A percentile compares a stretch with the other conserved stretches of the same genome.
phyloP scores from a whole-genome alignment of 208 protist genomes.

The Acanthamoeba lenticulata region DNA sequence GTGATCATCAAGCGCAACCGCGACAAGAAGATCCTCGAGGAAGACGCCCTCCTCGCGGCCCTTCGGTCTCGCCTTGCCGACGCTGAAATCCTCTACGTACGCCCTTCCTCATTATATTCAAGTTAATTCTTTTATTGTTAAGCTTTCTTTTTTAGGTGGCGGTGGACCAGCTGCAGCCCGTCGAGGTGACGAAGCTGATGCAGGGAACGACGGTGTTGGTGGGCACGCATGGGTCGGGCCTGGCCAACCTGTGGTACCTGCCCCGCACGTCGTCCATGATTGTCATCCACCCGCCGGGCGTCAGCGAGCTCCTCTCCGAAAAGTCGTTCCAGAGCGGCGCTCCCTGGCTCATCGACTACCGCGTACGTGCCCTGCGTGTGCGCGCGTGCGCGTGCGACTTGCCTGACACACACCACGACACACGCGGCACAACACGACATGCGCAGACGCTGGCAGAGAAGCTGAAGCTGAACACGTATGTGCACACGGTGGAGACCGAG shows the following conservation, averaged over 20 bases:
- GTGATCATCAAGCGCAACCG: neutral
- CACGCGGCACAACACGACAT: too few species aligned
- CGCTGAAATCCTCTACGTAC: neutral
- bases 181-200: neutral
- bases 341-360: neutral
- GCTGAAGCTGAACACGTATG: neutral
- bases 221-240: neutral
- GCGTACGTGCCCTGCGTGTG: neutral
- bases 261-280: slow-evolving; percentile 2
- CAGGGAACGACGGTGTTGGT: neutral
- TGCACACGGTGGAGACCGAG: neutral
- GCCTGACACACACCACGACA: too few species aligned
- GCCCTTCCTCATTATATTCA: neutral
- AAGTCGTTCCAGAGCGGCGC: neutral
- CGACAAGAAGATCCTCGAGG: neutral
- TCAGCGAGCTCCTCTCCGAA: neutral
- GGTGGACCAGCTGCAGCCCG: neutral
- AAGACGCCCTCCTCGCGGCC: neutral
- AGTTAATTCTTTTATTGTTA: too few species aligned
- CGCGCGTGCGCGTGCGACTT: too few species aligned
- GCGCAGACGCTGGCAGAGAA: neutral
- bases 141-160: neutral
- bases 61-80: neutral
- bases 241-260: slow-evolving; percentile 24
- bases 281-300: neutral